Conservation (phyloP, 306 rosid species). For the Hylodesmum podocarpum region DNA sequence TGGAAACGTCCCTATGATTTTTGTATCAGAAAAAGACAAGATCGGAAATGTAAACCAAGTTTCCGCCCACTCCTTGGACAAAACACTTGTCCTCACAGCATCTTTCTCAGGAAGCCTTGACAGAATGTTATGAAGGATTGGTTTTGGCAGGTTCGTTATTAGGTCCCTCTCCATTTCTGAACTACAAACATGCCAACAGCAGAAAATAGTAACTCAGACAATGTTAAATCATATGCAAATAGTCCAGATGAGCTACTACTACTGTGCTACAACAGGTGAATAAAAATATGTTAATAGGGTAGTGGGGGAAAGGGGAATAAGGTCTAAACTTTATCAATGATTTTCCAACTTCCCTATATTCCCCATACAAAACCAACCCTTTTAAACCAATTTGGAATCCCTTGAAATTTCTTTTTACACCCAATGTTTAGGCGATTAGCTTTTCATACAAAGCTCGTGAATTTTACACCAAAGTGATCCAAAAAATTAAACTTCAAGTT, state of each 20-base stretch:
- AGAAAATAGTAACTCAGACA: background rate
- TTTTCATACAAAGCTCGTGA: background rate
- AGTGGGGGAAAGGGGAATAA: background rate
- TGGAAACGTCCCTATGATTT: background rate
- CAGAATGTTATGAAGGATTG: constrained; percentile 33
- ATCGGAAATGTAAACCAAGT: constrained; percentile 34
- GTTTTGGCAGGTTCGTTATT: constrained; percentile 28
- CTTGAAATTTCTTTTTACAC: background rate
- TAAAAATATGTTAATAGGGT: background rate
- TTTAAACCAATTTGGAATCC: background rate
- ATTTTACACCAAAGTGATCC: background rate
- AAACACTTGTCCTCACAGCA: constrained; percentile 36
- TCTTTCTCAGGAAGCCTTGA: constrained; percentile 33
- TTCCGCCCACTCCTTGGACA: constrained; percentile 35
- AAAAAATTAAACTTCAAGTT: background rate
- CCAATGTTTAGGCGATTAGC: too few relatives aligned
- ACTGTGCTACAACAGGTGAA: background rate
- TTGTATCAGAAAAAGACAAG: background rate
- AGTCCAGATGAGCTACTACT: background rate
- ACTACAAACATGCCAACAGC: background rate
- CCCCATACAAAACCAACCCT: background rate
- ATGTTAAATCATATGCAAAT: background rate
- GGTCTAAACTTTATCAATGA: background rate
- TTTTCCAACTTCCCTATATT: background rate
- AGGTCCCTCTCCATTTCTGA: constrained; percentile 27